Evolutionary conservation across 352 stramenopile species (phyloP), one percentile per base, ranked within the genome.

Genomic region (Plasmopara muralis): DNA sequence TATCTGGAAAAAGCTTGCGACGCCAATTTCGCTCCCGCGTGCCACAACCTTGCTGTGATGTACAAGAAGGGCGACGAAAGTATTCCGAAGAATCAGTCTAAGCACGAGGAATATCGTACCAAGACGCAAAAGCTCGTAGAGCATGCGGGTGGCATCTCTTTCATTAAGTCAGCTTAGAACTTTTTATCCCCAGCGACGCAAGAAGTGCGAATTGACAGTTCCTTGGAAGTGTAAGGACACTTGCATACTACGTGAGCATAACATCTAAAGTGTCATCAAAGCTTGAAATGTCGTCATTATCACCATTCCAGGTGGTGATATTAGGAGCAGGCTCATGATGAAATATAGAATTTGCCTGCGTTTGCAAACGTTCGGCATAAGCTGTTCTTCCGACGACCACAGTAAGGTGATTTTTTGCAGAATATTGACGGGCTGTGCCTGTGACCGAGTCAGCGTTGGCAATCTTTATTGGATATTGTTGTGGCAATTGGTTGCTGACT

Each of bases 31-130:
- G 84, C 82, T 12, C 84, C 84, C 45, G 84, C 84, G 34, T 95
- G 84, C 64, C 83, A 95, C 62, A 95, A 95, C 49, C 60, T 95
- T 33, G 84, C 84, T 4, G 84, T 95, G 34, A 90, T 93, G 82
- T 93, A 79, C 77, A 93, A 92, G 63, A 90, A 87, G 34, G 84
- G 84, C 31, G 84, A 95, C 58, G 66, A 57, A n/a, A 74, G 72
- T 34, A 72, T 92, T 28, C 57, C 73, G 12, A 66, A 87, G 64
- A 69, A 87, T 49, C 68, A 88, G 35, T 50, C 57, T 18, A 75
- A 76, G 46, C 90, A 87, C 50, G 53, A 92, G 13, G 62, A 88
- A 51, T 93, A 89, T 60, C 72, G 75, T 51, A 58, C 72, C 16
- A 88, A 88, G 61, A 93, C 83, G 30, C 73, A 83, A 39, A 60